A percentile compares a stretch with the other conserved stretches of the same genome.
phyloP scores from a whole-genome alignment of 257 asterid species.

The Solanum corneliomulleri region DNA sequence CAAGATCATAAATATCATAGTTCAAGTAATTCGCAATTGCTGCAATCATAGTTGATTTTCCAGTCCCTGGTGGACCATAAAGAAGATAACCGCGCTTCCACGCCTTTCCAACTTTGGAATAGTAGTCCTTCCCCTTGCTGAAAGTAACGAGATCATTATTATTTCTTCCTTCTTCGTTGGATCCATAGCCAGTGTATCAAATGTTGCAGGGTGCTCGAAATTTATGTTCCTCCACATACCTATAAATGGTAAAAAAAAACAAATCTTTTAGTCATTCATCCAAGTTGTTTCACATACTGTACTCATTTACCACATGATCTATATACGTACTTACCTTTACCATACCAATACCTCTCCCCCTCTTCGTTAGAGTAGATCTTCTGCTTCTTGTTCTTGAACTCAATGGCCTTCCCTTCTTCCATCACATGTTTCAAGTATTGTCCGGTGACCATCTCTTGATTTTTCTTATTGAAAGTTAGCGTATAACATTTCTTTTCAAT shows the following conservation, averaged over 20 bases:
- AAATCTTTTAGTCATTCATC: neutral
- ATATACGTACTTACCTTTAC: neutral
- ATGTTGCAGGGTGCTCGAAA: neutral
- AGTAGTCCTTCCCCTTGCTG: neutral
- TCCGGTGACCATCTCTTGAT: neutral
- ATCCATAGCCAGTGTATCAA: neutral
- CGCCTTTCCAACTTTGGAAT: neutral
- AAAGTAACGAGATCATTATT: neutral
- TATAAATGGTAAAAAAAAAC: neutral
- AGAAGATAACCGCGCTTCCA: neutral
- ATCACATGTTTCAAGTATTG: neutral
- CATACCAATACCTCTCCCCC: neutral
- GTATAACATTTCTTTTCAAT: neutral
- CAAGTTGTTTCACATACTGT: neutral
- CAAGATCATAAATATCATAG: neutral
- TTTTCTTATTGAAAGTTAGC: neutral
- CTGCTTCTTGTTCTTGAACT: neutral
- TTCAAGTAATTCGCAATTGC: neutral
- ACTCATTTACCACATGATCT: neutral
- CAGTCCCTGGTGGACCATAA: neutral
- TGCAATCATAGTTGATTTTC: neutral
- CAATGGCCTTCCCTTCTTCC: neutral
- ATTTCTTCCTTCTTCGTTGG: neutral
- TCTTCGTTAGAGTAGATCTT: neutral
- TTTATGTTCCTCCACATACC: neutral